phyloP scores from a whole-genome alignment of 129 eudicot genomes.

The Flaveria sonorensis region DNA sequence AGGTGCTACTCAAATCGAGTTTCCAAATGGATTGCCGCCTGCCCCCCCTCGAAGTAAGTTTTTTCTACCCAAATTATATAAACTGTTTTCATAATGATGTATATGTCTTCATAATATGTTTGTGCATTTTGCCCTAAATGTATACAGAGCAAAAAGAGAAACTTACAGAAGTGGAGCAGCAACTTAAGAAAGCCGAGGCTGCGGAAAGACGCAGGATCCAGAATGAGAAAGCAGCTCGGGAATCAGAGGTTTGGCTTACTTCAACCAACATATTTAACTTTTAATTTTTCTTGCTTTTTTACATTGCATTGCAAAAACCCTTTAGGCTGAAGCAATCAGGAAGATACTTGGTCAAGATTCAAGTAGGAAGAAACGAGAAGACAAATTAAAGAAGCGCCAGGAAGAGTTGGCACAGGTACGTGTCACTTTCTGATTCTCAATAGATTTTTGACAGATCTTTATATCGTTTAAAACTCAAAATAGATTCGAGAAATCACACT shows the following conservation, averaged over 20 bases:
- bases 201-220: conserved; percentile 88
- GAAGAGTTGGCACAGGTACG: conserved; percentile 92
- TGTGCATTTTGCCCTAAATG: conserved; percentile 9
- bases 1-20: conserved; percentile 65
- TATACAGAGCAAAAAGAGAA: conserved; percentile 81
- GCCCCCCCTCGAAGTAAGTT: conserved; percentile 88
- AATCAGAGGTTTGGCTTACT: conserved; percentile 66
- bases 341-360: conserved; percentile 97
- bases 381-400: conserved; percentile 83
- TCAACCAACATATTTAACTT: background rate
- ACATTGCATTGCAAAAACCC: conserved; percentile 7
- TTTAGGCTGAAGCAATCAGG: conserved; percentile 96
- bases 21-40: conserved; percentile 94
- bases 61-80: background rate
- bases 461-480: background rate
- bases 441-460: background rate
- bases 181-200: conserved; percentile 91
- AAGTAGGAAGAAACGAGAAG: conserved; percentile 89
- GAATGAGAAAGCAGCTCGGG: conserved; percentile 93
- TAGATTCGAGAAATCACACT: background rate
- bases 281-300: background rate
- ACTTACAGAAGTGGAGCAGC: conserved; percentile 90
- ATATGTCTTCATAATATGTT: background rate
- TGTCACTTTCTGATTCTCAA: background rate
- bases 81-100: background rate